These are phyloP conservation scores for Amphirosellinia nigrospora DNA, from an alignment of 495 filamentous ascomycete genomes.

Conservation along the genomic window DNA sequence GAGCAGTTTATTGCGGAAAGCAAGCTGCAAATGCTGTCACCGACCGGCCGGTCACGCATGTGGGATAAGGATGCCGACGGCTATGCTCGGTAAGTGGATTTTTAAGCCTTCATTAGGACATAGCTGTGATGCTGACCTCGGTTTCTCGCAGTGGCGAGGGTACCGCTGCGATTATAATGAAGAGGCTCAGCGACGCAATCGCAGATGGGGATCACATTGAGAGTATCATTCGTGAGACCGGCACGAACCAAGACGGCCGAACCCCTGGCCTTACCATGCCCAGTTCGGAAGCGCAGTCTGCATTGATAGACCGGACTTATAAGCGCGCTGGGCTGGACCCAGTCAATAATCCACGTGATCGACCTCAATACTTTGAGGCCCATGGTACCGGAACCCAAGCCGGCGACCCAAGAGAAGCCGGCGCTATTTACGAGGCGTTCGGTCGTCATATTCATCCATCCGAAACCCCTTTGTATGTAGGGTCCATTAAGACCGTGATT, in stretches of 20 bases:
- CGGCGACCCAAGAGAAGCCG: slow-evolving; percentile 50
- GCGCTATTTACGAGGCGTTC: slow-evolving; percentile 34
- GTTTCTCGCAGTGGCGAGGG: slow-evolving; percentile 56
- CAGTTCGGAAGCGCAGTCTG: slow-evolving; percentile 48
- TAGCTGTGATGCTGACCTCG: background rate
- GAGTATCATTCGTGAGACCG: slow-evolving; percentile 59
- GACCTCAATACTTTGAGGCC: slow-evolving; percentile 24
- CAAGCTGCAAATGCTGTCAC: slow-evolving; percentile 28
- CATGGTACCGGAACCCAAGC: slow-evolving; percentile 28
- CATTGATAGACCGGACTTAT: slow-evolving; percentile 52
- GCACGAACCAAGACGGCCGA: slow-evolving; percentile 55
- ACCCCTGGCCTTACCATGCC: slow-evolving; percentile 53
- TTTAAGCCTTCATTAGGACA: background rate
- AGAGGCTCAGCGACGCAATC: slow-evolving; percentile 58
- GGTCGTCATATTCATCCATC: background rate
- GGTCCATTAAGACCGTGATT: slow-evolving; percentile 48
- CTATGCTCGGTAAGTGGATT: slow-evolving; percentile 54
- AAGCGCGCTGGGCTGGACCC: slow-evolving; percentile 41
- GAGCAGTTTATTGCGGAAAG: slow-evolving; percentile 41
- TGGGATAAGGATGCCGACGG: slow-evolving; percentile 63
- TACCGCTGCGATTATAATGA: slow-evolving; percentile 58
- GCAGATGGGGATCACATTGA: slow-evolving; percentile 59
- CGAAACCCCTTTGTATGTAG: slow-evolving; percentile 42
- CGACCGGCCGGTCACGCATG: slow-evolving; percentile 42
- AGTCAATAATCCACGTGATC: background rate